A percentile compares a stretch with the other conserved stretches of the same genome.
phyloP scores from a whole-genome alignment of 768 basidiomycete species.

The Boletellus ananiceps region DNA sequence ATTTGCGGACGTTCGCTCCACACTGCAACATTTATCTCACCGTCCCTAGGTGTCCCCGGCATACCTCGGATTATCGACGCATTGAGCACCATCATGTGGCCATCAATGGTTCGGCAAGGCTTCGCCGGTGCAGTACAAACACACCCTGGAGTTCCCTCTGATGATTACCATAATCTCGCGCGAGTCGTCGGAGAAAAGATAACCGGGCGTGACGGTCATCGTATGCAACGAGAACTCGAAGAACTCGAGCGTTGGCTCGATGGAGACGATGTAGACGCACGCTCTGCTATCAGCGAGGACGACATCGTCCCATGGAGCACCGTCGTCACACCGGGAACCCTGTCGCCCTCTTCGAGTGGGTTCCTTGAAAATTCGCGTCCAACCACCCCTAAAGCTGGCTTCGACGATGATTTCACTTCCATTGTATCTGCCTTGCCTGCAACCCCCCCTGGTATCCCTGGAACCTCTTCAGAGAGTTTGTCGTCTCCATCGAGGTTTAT shows the following conservation, averaged over 20 bases:
- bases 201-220: conserved; percentile 28
- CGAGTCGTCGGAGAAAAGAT: conserved; percentile 18
- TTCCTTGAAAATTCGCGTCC: conserved; percentile 18
- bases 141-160: conserved; percentile 7
- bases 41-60: conserved; percentile 41
- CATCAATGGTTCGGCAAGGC: conserved; percentile 51
- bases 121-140: not conserved
- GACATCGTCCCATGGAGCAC: conserved; percentile 39
- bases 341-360: conserved; percentile 23
- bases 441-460: conserved; percentile 1
- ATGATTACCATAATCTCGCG: conserved; percentile 20
- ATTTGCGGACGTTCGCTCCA: not conserved
- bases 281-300: conserved; percentile 14
- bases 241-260: conserved; percentile 62
- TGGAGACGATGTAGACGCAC: conserved; percentile 31
- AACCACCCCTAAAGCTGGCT: conserved; percentile 38
- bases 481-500: conserved; percentile 1
- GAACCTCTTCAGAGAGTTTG: not conserved
- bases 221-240: conserved; percentile 49
- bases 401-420: conserved; percentile 80
- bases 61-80: conserved; percentile 73
- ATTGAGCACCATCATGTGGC: conserved; percentile 86
- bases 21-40: not conserved
- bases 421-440: conserved; percentile 59
- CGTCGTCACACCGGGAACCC: conserved; percentile 28